Evolutionary conservation across 495 filamentous ascomycete species (phyloP), one percentile per base, ranked within the genome.

Genomic region (Jackrogersella multiformis): DNA sequence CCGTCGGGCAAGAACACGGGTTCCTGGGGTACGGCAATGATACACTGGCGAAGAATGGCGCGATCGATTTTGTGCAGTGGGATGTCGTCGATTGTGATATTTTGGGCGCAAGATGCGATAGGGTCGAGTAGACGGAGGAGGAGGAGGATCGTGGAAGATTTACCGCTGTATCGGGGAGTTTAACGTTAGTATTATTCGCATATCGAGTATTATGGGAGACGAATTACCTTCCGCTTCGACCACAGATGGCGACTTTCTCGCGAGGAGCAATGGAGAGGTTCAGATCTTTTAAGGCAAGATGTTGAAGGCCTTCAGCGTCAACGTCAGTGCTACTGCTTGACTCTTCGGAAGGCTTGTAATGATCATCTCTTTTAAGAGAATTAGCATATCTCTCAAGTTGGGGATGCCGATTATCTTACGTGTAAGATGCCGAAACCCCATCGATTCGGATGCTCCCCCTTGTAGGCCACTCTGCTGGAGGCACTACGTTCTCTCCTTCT

Each of bases 1-100:
- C 79, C 81, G 13, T 77, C 71, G 0, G 83, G 83, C 0, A 89
- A 67, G 55, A 88, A 84, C 0, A 87, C 81, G 49, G 87, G 82
- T 64, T 91, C 87, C 5, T 88, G 83, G 38, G 89, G 83, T 7
- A 85, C 73, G 6, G 73, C 79, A 20, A 79, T 77, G 39, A 61
- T 61, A 9, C 63, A 55, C 39, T 60, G 70, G 58, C 76, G 74
- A 32, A 71, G 61, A 26, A 16, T 48, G 4, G 62, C 38, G 2
- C 66, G 66, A 24, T 61, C 34, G 28, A 73, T 39, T 7, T 48
- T 60, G 15, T 64, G 85, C 82, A 42, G 68, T 69, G 39, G 83
- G 10, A 79, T 48, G 5, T 73, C 78, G 55, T 86, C 84, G 36
- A 85, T 80, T 4, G 58, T 49, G 16, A 85, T 81, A 21, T 46